phyloP scores from a whole-genome alignment of 495 filamentous ascomycete genomes.

The Xylaria palmicola region DNA sequence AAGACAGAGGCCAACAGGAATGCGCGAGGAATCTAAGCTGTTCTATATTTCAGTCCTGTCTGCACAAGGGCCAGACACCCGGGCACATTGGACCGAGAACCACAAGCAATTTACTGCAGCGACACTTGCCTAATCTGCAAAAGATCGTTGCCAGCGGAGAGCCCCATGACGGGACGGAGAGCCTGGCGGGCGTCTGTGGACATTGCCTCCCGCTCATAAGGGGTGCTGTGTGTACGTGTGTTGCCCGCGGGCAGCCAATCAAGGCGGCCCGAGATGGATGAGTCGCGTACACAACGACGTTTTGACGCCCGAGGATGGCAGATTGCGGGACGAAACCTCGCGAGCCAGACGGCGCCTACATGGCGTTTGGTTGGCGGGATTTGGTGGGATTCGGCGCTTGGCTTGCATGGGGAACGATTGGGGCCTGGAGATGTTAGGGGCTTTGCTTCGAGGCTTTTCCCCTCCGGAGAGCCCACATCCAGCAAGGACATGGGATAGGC shows the following conservation, averaged over 20 bases:
- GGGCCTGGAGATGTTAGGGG: not conserved
- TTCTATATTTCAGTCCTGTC: slow-evolving; percentile 9
- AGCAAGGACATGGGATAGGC: not conserved
- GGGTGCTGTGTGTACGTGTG: not conserved
- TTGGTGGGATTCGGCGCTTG: slow-evolving; percentile 9
- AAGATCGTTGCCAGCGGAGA: slow-evolving; percentile 2
- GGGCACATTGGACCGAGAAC: not conserved
- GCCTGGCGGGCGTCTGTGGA: not conserved
- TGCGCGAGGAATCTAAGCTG: slow-evolving; percentile 2
- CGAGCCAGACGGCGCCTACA: not conserved
- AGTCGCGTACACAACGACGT: slow-evolving; percentile 5
- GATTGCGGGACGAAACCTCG: slow-evolving; percentile 2
- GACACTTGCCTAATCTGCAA: slow-evolving; percentile 13
- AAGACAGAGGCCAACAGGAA: not conserved
- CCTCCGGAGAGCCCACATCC: not conserved
- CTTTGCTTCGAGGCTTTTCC: not conserved
- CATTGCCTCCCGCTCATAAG: not conserved
- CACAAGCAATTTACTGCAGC: not conserved
- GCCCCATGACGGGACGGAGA: slow-evolving; percentile 10
- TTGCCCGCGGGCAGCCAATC: not conserved
- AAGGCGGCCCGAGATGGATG: not conserved
- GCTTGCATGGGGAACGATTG: slow-evolving; percentile 11
- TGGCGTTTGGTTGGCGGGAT: not conserved
- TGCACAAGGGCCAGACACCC: not conserved
- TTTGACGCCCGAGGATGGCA: slow-evolving; percentile 9